Conservation (phyloP, 371 early-diverging fungal genomes). For the Mucor circinelloides region DNA sequence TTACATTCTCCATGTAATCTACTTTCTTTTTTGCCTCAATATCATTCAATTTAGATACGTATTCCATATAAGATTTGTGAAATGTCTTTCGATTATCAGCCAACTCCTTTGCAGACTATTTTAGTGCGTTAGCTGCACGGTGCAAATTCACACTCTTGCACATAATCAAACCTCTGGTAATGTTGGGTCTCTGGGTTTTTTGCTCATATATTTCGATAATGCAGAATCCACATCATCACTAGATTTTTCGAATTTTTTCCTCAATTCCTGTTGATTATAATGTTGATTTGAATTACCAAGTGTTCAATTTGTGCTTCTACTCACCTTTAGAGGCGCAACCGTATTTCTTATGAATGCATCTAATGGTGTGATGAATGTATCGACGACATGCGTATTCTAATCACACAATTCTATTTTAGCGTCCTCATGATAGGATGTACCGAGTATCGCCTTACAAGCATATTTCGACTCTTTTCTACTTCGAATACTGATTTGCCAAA, state of each 20-base stretch:
- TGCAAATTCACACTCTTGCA: not conserved
- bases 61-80: constrained; percentile 68
- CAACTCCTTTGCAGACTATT: constrained; percentile 61
- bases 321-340: constrained; percentile 63
- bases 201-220: constrained; percentile 63
- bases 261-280: constrained; percentile 51
- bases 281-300: not conserved
- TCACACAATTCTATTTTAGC: not conserved
- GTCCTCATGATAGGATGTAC: not conserved
- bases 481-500: constrained; percentile 60
- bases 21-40: constrained; percentile 69
- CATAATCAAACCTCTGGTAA: constrained; percentile 50
- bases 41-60: constrained; percentile 67
- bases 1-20: constrained; percentile 78
- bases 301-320: not conserved
- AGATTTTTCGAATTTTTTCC: constrained; percentile 64
- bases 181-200: constrained; percentile 60
- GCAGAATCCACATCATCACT: constrained; percentile 70
- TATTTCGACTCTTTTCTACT: constrained; percentile 62
- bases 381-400: constrained; percentile 63
- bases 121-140: not conserved
- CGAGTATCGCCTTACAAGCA: constrained; percentile 50
- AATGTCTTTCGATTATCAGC: constrained; percentile 62
- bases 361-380: constrained; percentile 68
- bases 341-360: constrained; percentile 63